Evolutionary conservation across 495 filamentous ascomycete genomes (phyloP), one percentile per base, ranked within the genome.

Genomic region (Penicillium mononematosum): DNA sequence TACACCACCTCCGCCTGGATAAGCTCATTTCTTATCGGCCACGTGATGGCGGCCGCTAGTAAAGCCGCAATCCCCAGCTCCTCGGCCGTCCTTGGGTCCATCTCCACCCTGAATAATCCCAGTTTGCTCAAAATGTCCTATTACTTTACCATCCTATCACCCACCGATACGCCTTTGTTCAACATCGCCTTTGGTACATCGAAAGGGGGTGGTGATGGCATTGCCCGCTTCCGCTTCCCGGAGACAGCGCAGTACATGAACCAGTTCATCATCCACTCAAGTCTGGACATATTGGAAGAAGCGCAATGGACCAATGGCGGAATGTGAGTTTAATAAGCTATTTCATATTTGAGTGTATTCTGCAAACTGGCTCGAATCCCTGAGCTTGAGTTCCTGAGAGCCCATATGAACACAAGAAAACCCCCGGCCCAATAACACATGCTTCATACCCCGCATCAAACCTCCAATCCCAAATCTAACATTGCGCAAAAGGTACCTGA

Each of bases 161-260:
- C 93, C 4, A 88, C 88, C 50, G 94, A 98, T 72, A 92, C 90
- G 69, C 92, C 94, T 19, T 83, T 97, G 55, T 98, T 97, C 78
- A 91, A 95, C 74, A 82, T 92, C 70, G 91, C 95, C 62, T 98
- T 98, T 75, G 94, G 94, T 62, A 96, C 92, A 45, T 92, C 90
- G 34, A 96, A 96, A 74, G 83, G 87, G 55, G 91, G 92, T 75
- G 92, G 91, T 62, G 93, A 97, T 80, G 94, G 94, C 62, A 81
- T 91, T 64, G 78, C 94, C 25, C 85, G 90, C 38, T 81, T 82
- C 69, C 73, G 75, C 59, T 97, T 96, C 81, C 83, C 79, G 31
- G 87, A 92, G 45, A 87, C 95, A 59, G 88, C 91, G 25, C 84
- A 89, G 49, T 87, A 93, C 69, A 89, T 96, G 85, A 97, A 96